These are phyloP conservation scores for Talaromyces sp. DNA, from an alignment of 2,329 filamentous ascomycete genomes.

Conservation along the genomic window DNA sequence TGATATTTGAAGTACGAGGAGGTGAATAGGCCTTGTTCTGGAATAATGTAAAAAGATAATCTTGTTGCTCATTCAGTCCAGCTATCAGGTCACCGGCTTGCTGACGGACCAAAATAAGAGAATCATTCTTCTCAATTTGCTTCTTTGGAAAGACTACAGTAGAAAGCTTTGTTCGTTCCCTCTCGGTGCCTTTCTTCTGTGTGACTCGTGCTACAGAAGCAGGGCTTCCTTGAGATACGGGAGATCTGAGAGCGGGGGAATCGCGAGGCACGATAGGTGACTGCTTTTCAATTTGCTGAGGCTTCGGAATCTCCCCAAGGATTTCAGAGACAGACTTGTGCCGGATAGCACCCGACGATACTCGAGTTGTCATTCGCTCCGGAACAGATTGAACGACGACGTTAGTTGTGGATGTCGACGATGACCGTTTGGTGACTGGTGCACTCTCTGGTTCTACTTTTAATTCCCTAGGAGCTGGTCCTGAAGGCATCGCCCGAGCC, in stretches of 20 bases:
- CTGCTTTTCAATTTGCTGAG: conserved; percentile 31
- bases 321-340: conserved; percentile 71
- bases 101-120: conserved; percentile 34
- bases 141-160: conserved; percentile 75
- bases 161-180: conserved; percentile 59
- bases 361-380: conserved; percentile 62
- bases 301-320: conserved; percentile 54
- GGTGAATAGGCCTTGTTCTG: conserved; percentile 55
- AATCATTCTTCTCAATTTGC: conserved; percentile 45
- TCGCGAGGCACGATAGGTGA: conserved; percentile 24
- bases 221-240: conserved; percentile 21
- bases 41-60: conserved; percentile 62
- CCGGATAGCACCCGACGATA: conserved; percentile 64
- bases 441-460: conserved; percentile 14
- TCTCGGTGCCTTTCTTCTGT: conserved; percentile 54
- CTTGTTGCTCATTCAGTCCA: conserved; percentile 43
- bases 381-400: conserved; percentile 31
- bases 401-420: conserved; percentile 12
- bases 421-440: conserved; percentile 22
- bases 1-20: conserved; percentile 49
- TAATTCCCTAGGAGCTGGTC: conserved; percentile 3
- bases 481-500: neutral
- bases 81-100: conserved; percentile 47
- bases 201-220: conserved; percentile 37
- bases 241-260: conserved; percentile 19